phyloP scores from a whole-genome alignment of 2,329 filamentous ascomycete genomes.

The Endothia cerciana region DNA sequence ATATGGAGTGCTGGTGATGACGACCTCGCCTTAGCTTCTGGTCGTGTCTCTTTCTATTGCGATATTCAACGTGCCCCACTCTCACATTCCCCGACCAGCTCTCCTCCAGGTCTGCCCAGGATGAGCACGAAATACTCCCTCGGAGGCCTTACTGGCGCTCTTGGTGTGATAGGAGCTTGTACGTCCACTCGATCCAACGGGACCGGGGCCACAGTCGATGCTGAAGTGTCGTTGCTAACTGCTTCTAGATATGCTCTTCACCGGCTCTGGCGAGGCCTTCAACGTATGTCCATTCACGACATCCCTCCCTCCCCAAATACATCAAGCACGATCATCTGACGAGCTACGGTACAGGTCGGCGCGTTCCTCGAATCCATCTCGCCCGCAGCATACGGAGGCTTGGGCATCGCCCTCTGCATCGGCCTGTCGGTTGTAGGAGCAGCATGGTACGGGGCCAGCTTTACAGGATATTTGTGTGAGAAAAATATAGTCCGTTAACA shows the following conservation, averaged over 20 bases:
- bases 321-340: conserved; percentile 17
- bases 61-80: background rate
- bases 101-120: conserved; percentile 37
- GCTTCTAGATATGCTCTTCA: conserved; percentile 92
- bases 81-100: conserved; percentile 14
- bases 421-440: conserved; percentile 95
- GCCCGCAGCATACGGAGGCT: conserved; percentile 88
- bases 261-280: conserved; percentile 92
- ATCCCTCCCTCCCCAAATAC: background rate
- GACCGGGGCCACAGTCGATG: background rate
- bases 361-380: conserved; percentile 93
- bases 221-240: conserved; percentile 25
- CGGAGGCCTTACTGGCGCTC: conserved; percentile 68
- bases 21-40: conserved; percentile 21
- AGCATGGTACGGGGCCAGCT: conserved; percentile 74
- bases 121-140: conserved; percentile 78
- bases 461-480: conserved; percentile 2
- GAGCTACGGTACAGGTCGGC: conserved; percentile 67
- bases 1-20: conserved; percentile 19
- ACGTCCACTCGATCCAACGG: conserved; percentile 45
- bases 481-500: background rate
- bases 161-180: conserved; percentile 80
- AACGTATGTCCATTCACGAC: conserved; percentile 65
- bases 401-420: conserved; percentile 93
- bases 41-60: conserved; percentile 13